Percentiles rank a stretch among this genome's conserved stretches.
Conservation (phyloP, 331 rosid species). For the Quercus phellos region DNA sequence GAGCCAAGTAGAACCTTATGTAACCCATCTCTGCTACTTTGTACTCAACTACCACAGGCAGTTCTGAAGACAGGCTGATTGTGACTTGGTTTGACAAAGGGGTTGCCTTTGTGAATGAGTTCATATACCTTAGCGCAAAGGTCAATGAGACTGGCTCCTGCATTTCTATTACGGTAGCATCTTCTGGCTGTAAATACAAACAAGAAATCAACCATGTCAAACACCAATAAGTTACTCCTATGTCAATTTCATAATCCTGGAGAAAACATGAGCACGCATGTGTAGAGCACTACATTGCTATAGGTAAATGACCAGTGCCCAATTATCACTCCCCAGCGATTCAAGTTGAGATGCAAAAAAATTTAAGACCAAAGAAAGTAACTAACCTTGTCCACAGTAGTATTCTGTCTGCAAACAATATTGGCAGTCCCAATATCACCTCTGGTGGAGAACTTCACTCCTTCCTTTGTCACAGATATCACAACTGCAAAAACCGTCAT, state of each 20-base stretch:
- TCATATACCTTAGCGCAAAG: constrained; percentile 89
- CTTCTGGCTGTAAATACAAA: constrained; percentile 71
- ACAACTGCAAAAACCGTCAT: constrained; percentile 49
- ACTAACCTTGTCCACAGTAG: constrained; percentile 77
- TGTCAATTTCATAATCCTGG: background rate
- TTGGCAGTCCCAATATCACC: constrained; percentile 91
- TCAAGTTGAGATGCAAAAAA: background rate
- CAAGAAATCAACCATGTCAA: background rate
- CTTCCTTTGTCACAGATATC: constrained; percentile 86
- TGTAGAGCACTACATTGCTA: background rate
- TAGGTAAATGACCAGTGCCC: background rate
- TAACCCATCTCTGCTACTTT: constrained; percentile 98
- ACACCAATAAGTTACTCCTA: background rate
- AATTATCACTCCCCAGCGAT: background rate
- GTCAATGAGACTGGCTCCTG: constrained; percentile 80
- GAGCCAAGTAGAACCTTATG: constrained; percentile 87
- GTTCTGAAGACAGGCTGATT: constrained; percentile 74
- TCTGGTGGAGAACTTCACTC: constrained; percentile 88
- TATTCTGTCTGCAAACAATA: constrained; percentile 85
- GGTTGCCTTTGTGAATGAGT: constrained; percentile 87
- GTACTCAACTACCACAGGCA: constrained; percentile 92
- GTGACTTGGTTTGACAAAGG: constrained; percentile 68
- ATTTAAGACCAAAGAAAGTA: background rate
- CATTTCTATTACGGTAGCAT: constrained; percentile 77
- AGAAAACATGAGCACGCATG: background rate